Base-by-base conservation (phyloP, 2,329 filamentous ascomycete species). In the Thelonectria blattea region DNA sequence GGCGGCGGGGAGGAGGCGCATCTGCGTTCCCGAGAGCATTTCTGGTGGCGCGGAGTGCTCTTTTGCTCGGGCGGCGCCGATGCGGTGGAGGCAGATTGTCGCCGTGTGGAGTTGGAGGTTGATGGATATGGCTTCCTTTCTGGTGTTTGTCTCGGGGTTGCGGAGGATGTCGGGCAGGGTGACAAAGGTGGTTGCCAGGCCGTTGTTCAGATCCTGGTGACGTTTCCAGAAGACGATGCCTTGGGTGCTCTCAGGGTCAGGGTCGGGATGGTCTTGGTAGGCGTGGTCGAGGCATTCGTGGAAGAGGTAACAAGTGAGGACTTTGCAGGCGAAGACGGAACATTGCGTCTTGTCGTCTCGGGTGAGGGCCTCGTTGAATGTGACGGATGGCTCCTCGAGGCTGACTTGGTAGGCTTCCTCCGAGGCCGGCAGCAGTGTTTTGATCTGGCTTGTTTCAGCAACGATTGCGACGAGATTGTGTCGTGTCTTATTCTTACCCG, bases 31-130 rank as follows among this genome's bases (percentile, higher is more conserved):
- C 0, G 52, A 24, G 0, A 69, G 11, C 0, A 69, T 15, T 0
- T 62, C 55, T 0, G 20, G 14, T 0, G 60, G 43, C 9, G 63
- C 57, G 20, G 48, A 50, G 32, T 67, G 51, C 18, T 65, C 64
- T 82, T 71, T 88, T 86, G 65, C 92, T 86, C 10, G 90, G 87
- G 72, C 91, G 8, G 92, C 89, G 1, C 92, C 92, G 2, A 90
- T 90, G 74, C 93, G 91, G 69, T 97, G 92, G 7, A 97, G 81
- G 73, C 91, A 95, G 55, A 97, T 96, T 4, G 88, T 86, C 2
- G 91, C 89, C 0, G 91, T 91, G 71, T 96, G 92, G 1, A 97
- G 85, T 68, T 91, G 91, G 80, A 96, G 89, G 66, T 95, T 96
- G 54, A 89, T 82, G 68, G 93, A 92, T 0, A 95, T 84, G 10